Evolutionary conservation across 345 rosid species (phyloP).

Genomic region (Citrus sinensis): DVS_A1.0 CM039165.1:21571501-21572000

Average conservation of each 20-base stretch:
- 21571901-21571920: conserved; percentile 68
- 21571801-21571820: background rate
- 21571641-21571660: background rate
- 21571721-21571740: background rate
- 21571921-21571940: conserved; percentile 62
- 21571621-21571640: background rate
- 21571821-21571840: background rate
- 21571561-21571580: too few species aligned
- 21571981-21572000: too few species aligned
- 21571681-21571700: background rate
- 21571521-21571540: too few species aligned
- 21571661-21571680: background rate
- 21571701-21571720: background rate
- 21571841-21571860: background rate
- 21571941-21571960: conserved; percentile 38
- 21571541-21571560: background rate
- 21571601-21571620: background rate
- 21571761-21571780: too few species aligned
- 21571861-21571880: background rate
- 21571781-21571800: background rate
- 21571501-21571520: too few species aligned
- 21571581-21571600: too few species aligned
- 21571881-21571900: conserved; percentile 59
- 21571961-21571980: too few species aligned
- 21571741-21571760: too few species aligned